Evolutionary conservation across 2,329 filamentous ascomycete species (phyloP).

Genomic region (Polytolypa hystricis): DNA sequence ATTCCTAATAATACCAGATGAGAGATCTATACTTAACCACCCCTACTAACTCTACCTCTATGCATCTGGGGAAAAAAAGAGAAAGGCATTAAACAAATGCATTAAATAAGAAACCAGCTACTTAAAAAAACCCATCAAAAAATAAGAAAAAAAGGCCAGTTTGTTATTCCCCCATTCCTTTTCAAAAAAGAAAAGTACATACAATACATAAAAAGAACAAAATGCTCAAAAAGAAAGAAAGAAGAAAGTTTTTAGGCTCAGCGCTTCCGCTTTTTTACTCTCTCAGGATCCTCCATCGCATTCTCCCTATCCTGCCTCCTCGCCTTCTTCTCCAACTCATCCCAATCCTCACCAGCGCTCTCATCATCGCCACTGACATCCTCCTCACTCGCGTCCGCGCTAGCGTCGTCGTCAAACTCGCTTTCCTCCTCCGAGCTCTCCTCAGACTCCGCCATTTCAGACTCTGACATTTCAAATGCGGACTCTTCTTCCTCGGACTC

Average conservation of each 20-base stretch:
- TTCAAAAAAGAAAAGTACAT: not conserved
- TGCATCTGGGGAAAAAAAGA: no score
- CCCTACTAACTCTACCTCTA: no score
- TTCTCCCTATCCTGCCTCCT: conserved; percentile 51
- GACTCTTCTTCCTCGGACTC: conserved; percentile 76
- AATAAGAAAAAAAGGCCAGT: no score
- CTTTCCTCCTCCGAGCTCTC: conserved; percentile 80
- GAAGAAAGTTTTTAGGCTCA: conserved; percentile 20
- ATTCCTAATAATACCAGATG: no score
- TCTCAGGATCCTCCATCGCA: conserved; percentile 44
- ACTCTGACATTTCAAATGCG: conserved; percentile 82
- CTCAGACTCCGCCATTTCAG: conserved; percentile 60
- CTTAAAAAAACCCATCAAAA: no score
- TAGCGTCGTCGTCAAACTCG: conserved; percentile 87
- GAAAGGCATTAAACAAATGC: no score
- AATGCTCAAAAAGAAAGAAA: not conserved
- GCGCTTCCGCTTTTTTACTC: conserved; percentile 64
- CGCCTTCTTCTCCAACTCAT: conserved; percentile 83
- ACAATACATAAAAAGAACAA: conserved; percentile 4
- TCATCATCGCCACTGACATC: conserved; percentile 52
- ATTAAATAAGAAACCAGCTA: no score
- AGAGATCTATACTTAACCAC: no score
- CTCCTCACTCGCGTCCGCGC: conserved; percentile 59
- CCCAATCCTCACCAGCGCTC: conserved; percentile 82
- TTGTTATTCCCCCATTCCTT: not conserved